Percentiles rank a stretch among this genome's conserved stretches.
These are phyloP conservation scores for Geosmithia putterillii DNA, from an alignment of 2,329 filamentous ascomycete genomes.

Conservation along the genomic window DNA sequence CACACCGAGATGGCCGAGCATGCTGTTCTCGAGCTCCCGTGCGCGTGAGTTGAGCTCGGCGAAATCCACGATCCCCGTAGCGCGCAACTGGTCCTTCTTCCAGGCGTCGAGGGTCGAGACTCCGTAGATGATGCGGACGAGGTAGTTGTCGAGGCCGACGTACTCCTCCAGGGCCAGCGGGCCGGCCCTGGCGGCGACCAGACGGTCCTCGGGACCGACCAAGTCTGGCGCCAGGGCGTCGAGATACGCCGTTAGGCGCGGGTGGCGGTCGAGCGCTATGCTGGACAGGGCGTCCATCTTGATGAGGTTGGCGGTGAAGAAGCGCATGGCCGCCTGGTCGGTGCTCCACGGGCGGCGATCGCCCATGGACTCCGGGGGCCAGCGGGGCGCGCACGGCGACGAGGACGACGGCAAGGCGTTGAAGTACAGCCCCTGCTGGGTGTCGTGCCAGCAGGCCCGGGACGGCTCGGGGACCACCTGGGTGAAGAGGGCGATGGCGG, in stretches of 20 bases:
- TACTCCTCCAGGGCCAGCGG: constrained; percentile 34
- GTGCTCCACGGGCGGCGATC: constrained; percentile 25
- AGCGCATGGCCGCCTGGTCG: constrained; percentile 33
- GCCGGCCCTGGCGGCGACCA: constrained; percentile 10
- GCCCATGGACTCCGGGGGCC: constrained; percentile 20
- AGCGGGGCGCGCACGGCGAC: constrained; percentile 13
- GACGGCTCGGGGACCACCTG: constrained; percentile 26
- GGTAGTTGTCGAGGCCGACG: constrained; percentile 45
- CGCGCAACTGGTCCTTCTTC: constrained; percentile 31
- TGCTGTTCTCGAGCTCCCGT: neutral
- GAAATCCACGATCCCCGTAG: neutral
- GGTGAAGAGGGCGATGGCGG: constrained; percentile 34
- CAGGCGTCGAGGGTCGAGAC: constrained; percentile 40
- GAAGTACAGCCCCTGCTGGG: constrained; percentile 17
- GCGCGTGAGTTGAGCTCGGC: constrained; percentile 3
- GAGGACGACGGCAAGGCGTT: too few species aligned
- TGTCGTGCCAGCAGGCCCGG: constrained; percentile 18
- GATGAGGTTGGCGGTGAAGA: constrained; percentile 32
- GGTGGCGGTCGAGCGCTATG: constrained; percentile 28
- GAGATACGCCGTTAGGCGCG: constrained; percentile 29
- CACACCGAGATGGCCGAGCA: neutral
- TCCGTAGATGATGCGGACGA: constrained; percentile 38
- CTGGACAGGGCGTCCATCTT: constrained; percentile 38
- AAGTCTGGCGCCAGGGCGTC: constrained; percentile 21
- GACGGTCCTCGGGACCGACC: constrained; percentile 3